Conservation (phyloP, 331 rosid genomes). For the Telfairia occidentalis region DNA sequence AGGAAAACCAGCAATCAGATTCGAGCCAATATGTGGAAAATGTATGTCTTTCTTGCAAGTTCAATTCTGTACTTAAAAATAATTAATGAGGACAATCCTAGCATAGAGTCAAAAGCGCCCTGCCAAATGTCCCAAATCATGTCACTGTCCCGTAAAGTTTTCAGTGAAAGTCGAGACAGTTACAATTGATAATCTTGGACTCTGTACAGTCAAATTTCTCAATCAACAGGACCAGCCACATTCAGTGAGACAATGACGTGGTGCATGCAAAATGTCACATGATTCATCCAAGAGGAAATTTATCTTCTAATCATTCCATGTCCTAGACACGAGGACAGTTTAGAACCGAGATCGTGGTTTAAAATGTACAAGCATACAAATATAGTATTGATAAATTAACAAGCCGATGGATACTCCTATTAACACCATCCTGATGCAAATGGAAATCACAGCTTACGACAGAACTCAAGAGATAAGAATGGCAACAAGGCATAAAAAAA, state of each 20-base stretch:
- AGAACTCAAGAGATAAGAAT: not conserved
- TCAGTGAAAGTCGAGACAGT: not conserved
- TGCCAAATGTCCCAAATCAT: not conserved
- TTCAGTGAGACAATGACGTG: not conserved
- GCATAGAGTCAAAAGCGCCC: not conserved
- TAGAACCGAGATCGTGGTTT: not conserved
- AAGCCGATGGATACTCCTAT: not conserved
- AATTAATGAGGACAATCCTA: not conserved
- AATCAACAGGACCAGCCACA: not conserved
- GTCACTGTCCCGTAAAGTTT: not conserved
- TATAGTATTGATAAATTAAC: not conserved
- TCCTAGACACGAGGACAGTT: not conserved
- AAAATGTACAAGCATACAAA: not conserved
- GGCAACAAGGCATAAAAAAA: not conserved
- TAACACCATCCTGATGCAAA: not conserved
- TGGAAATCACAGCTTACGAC: not conserved
- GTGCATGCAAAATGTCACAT: not conserved
- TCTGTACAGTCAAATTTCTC: not conserved
- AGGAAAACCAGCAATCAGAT: conserved; percentile 13
- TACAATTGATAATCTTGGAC: not conserved
- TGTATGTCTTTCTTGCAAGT: not conserved
- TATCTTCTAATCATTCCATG: not conserved
- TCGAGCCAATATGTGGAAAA: conserved; percentile 4
- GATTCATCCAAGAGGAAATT: not conserved
- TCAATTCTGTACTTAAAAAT: not conserved